Percentiles rank a stretch among this genome's conserved stretches.
phyloP scores from a whole-genome alignment of 1,284 basidiomycete species.

The Hypsizygus ulmarius region DNA sequence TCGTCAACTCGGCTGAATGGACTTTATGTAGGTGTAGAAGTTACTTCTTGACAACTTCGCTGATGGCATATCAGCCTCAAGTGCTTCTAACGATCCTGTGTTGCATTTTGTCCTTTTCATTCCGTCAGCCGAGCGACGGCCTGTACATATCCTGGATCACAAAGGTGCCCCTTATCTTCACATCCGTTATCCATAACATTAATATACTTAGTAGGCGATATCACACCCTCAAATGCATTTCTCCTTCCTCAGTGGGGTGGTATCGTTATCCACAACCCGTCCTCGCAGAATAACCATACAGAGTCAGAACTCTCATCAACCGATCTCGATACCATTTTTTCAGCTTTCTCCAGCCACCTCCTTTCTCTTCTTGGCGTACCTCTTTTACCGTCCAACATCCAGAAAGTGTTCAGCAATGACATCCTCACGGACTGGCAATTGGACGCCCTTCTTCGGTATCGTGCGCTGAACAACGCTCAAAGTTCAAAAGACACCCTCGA shows the following conservation, averaged over 20 bases:
- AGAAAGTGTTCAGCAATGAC: constrained; percentile 16
- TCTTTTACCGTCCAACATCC: constrained; percentile 47
- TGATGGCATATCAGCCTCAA: constrained; percentile 55
- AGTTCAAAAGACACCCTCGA: constrained; percentile 71
- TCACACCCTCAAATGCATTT: constrained; percentile 65
- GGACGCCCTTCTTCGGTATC: constrained; percentile 69
- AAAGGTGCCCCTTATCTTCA: constrained; percentile 42
- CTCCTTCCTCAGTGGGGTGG: constrained; percentile 96
- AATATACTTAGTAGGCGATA: constrained; percentile 33
- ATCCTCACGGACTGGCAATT: constrained; percentile 73
- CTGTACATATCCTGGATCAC: constrained; percentile 66
- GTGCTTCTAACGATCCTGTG: constrained; percentile 86
- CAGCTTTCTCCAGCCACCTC: constrained; percentile 75
- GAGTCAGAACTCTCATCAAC: constrained; percentile 36
- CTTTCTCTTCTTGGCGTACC: constrained; percentile 78
- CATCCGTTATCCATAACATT: constrained; percentile 5
- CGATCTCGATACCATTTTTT: constrained; percentile 59
- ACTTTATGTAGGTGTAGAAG: constrained; percentile 66
- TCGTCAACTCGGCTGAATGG: constrained; percentile 97
- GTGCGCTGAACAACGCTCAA: constrained; percentile 69
- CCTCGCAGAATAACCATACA: constrained; percentile 22
- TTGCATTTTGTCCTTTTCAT: constrained; percentile 92
- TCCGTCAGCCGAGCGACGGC: constrained; percentile 67
- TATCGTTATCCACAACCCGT: constrained; percentile 77
- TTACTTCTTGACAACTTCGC: not conserved